Evolutionary conservation across 2,329 filamentous ascomycete genomes (phyloP).

Genomic region (Paecilomyces variotii): DNA sequence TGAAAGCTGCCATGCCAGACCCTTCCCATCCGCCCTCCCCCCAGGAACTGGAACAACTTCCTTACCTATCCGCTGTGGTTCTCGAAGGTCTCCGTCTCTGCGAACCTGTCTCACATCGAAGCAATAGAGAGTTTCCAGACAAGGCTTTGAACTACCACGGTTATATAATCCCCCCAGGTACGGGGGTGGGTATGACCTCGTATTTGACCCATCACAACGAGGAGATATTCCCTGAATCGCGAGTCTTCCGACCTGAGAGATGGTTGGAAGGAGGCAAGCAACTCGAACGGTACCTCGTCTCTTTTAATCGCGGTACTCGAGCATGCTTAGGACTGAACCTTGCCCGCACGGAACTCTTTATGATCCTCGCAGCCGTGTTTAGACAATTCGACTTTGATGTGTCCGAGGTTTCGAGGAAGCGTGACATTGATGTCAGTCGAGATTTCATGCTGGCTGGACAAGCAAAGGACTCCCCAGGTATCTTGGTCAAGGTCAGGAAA

Average conservation of each 20-base stretch:
- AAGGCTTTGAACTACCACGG: constrained; percentile 13
- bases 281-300: constrained; percentile 11
- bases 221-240: constrained; percentile 17
- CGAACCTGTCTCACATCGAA: constrained; percentile 22
- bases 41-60: constrained; percentile 15
- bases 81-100: constrained; percentile 23
- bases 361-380: constrained; percentile 3
- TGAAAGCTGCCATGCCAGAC: constrained; percentile 10
- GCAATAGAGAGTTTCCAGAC: constrained; percentile 13
- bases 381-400: constrained; percentile 6
- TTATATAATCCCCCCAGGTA: constrained; percentile 13
- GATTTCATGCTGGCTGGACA: background rate
- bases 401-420: constrained; percentile 2
- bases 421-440: constrained; percentile 2
- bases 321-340: constrained; percentile 32
- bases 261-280: constrained; percentile 19
- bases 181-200: constrained; percentile 22
- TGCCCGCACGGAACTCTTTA: constrained; percentile 29
- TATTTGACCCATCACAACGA: constrained; percentile 16
- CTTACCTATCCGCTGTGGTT: constrained; percentile 18
- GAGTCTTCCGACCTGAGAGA: constrained; percentile 16
- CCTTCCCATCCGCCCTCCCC: constrained; percentile 4
- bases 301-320: constrained; percentile 25
- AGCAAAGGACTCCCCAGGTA: background rate
- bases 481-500: background rate